Percentiles rank a stretch among this genome's conserved stretches.
Conservation (phyloP, 164 flowering plant genomes). For the Amborella trichopoda region DNA sequence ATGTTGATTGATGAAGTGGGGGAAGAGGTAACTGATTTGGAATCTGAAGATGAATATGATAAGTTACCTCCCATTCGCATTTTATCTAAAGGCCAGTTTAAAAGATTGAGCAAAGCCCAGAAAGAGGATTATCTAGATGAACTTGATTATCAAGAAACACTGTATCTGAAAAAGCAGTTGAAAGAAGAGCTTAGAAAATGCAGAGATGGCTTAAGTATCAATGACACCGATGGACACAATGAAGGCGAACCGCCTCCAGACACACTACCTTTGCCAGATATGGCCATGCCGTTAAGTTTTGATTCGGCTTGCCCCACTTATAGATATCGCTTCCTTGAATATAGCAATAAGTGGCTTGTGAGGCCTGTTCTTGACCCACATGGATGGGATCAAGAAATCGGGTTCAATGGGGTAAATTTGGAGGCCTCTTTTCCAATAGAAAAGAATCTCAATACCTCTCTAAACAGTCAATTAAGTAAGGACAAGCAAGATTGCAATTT, state of each 20-base stretch:
- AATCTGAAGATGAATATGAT: conserved; percentile 80
- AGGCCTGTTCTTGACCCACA: conserved; percentile 88
- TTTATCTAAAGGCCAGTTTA: conserved; percentile 60
- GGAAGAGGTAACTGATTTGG: conserved; percentile 32
- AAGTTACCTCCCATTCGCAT: conserved; percentile 79
- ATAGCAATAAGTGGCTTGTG: conserved; percentile 56
- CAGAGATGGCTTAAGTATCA: conserved; percentile 19
- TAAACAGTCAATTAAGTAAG: conserved; percentile 77
- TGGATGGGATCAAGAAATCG: conserved; percentile 97
- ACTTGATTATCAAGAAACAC: conserved; percentile 83
- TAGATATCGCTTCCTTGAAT: conserved; percentile 65
- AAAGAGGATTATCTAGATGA: conserved; percentile 83
- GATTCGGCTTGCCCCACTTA: conserved; percentile 59
- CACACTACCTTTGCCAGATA: conserved; percentile 57
- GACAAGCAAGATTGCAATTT: conserved; percentile 70
- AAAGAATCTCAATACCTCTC: conserved; percentile 32
- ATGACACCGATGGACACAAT: conserved; percentile 18
- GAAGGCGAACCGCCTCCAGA: conserved; percentile 39
- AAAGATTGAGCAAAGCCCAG: conserved; percentile 42
- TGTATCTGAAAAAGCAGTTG: conserved; percentile 74
- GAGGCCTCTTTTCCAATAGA: conserved; percentile 42
- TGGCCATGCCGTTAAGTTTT: conserved; percentile 75
- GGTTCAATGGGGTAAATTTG: conserved; percentile 86
- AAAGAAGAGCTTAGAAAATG: conserved; percentile 39
- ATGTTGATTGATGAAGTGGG: conserved; percentile 22